Percentiles rank a stretch among this genome's conserved stretches.
Conservation (phyloP, 78 protist genomes). For the Cavenderia fasciculata region DNA sequence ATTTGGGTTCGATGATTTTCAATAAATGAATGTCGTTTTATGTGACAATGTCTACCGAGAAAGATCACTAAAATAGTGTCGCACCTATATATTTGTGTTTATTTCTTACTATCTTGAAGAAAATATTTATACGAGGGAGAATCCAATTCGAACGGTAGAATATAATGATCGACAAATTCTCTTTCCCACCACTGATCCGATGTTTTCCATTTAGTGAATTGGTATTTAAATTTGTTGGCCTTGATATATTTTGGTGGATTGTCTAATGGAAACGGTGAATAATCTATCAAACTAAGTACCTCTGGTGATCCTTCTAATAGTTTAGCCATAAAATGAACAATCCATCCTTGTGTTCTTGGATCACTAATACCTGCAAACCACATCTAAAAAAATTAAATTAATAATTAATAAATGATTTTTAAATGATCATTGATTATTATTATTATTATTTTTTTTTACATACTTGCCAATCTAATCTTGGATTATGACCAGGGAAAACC, state of each 20-base stretch:
- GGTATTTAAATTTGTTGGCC: slow-evolving; percentile 45
- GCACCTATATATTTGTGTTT: no score
- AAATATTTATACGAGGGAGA: not conserved
- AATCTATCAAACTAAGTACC: slow-evolving; percentile 14
- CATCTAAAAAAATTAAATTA: no score
- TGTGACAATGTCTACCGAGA: no score
- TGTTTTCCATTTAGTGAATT: slow-evolving; percentile 23
- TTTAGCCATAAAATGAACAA: slow-evolving; percentile 37
- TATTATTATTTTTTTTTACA: no score
- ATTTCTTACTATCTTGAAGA: not conserved
- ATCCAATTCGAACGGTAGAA: slow-evolving; percentile 31
- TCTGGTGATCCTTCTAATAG: slow-evolving; percentile 50
- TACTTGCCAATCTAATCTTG: slow-evolving; percentile 92
- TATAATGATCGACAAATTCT: not conserved
- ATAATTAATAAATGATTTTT: no score
- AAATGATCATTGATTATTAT: no score
- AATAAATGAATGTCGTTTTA: no score
- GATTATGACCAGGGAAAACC: slow-evolving; percentile 85
- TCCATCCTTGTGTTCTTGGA: slow-evolving; percentile 64
- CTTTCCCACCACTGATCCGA: slow-evolving; percentile 48
- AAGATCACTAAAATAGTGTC: no score
- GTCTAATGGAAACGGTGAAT: slow-evolving; percentile 36
- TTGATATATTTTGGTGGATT: slow-evolving; percentile 44
- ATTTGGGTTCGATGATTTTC: no score
- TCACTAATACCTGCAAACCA: slow-evolving; percentile 86